Evolutionary conservation across 345 rosid genomes (phyloP).

Genomic region (Bruguiera gymnorhiza): DNA sequence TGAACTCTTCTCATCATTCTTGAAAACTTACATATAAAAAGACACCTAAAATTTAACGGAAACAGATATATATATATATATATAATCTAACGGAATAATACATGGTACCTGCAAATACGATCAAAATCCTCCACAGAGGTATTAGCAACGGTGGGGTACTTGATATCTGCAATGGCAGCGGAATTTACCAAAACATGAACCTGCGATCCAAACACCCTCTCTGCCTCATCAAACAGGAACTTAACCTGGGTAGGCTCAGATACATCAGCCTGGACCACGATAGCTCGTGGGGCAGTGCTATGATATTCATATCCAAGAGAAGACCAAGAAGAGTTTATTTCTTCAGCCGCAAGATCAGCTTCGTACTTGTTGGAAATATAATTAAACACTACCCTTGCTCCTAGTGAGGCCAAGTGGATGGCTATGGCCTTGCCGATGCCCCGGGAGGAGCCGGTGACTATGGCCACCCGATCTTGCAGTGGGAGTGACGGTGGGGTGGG

Average conservation of each 20-base stretch:
- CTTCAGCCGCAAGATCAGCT: constrained; percentile 22
- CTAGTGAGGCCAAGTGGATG: constrained; percentile 35
- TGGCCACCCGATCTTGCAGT: constrained; percentile 32
- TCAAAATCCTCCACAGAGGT: constrained; percentile 37
- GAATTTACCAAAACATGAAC: constrained; percentile 37
- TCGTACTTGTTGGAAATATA: constrained; percentile 29
- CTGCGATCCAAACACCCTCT: constrained; percentile 27
- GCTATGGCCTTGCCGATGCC: constrained; percentile 39
- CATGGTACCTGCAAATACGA: constrained; percentile 25
- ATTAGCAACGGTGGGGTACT: constrained; percentile 32
- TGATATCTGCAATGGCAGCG: constrained; percentile 33
- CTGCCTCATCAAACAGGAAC: constrained; percentile 35
- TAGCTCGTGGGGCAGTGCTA: constrained; percentile 12
- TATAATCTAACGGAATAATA: no score
- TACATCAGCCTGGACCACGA: constrained; percentile 26
- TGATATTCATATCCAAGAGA: neutral
- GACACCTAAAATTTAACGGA: no score
- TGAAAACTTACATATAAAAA: no score
- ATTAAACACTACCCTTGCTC: constrained; percentile 34
- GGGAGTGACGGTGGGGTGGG: constrained; percentile 5
- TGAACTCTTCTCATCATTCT: no score
- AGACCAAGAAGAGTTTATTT: constrained; percentile 22
- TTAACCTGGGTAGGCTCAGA: constrained; percentile 39
- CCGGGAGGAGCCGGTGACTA: constrained; percentile 39
- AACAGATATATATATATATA: neutral